phyloP scores from a whole-genome alignment of 2,329 filamentous ascomycete genomes.

The Aspergillus unguis region DNA sequence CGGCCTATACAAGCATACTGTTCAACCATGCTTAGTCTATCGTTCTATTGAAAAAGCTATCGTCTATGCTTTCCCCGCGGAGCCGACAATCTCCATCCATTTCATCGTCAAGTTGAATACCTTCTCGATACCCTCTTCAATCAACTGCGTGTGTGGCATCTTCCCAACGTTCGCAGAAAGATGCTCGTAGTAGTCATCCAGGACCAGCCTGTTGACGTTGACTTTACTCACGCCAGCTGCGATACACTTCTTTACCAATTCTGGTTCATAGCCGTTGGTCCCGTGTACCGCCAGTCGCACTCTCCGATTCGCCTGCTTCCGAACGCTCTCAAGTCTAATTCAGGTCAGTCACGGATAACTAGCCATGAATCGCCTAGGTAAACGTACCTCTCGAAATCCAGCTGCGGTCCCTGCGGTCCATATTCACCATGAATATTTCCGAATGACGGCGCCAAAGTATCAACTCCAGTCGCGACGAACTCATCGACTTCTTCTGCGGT shows the following conservation, averaged over 20 bases:
- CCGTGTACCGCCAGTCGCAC: slow-evolving; percentile 50
- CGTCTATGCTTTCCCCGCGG: slow-evolving; percentile 11
- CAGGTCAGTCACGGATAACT: not conserved
- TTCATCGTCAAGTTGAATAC: slow-evolving; percentile 21
- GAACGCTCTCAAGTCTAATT: slow-evolving; percentile 23
- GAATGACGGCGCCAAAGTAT: slow-evolving; percentile 71
- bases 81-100: slow-evolving; percentile 21
- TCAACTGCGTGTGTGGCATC: slow-evolving; percentile 52
- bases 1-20: not conserved
- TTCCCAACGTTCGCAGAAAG: slow-evolving; percentile 50
- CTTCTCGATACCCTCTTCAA: slow-evolving; percentile 46
- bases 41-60: not conserved
- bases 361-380: not conserved
- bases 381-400: slow-evolving; percentile 54
- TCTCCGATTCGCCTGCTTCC: not conserved
- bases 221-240: slow-evolving; percentile 54
- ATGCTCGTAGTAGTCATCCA: slow-evolving; percentile 51
- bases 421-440: slow-evolving; percentile 75
- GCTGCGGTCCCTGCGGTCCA: slow-evolving; percentile 59
- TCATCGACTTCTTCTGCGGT: slow-evolving; percentile 66
- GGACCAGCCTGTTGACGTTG: slow-evolving; percentile 56
- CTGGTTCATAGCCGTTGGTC: slow-evolving; percentile 54
- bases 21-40: not conserved
- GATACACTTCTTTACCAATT: slow-evolving; percentile 55
- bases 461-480: slow-evolving; percentile 68